phyloP scores from a whole-genome alignment of 768 basidiomycete species.

The Suillus subaureus region DNA sequence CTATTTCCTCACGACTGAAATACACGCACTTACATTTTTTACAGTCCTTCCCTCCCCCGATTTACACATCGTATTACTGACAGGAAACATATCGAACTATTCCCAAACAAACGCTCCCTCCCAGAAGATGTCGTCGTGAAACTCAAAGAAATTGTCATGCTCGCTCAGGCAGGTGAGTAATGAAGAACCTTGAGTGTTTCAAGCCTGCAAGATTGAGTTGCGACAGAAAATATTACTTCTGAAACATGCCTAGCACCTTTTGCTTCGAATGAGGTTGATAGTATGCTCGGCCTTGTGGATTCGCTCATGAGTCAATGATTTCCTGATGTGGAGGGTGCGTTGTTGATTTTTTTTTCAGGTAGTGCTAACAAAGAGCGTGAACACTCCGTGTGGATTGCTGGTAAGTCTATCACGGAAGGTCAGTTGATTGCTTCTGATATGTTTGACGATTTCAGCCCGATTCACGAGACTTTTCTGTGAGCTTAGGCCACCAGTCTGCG shows the following conservation, averaged over 20 bases:
- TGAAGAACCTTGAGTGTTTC: neutral
- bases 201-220: neutral
- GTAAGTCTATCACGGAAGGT: neutral
- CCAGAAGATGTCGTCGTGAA: conserved; percentile 6
- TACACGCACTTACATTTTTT: neutral
- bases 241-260: conserved; percentile 12
- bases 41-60: neutral
- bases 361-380: neutral
- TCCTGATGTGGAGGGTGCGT: neutral
- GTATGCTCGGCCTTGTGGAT: conserved; percentile 6
- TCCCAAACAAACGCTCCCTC: conserved; percentile 23
- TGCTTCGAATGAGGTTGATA: conserved; percentile 6
- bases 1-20: neutral
- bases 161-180: conserved; percentile 11
- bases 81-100: conserved; percentile 10
- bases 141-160: conserved; percentile 10
- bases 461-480: conserved; percentile 11
- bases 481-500: neutral
- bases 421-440: neutral
- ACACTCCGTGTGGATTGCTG: neutral
- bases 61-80: neutral
- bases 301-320: conserved; percentile 3
- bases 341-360: neutral
- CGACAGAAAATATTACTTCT: conserved; percentile 7
- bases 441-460: conserved; percentile 6